Evolutionary conservation across 1,284 basidiomycete species (phyloP).

Genomic region (Cystobasidium pallidum): DNA sequence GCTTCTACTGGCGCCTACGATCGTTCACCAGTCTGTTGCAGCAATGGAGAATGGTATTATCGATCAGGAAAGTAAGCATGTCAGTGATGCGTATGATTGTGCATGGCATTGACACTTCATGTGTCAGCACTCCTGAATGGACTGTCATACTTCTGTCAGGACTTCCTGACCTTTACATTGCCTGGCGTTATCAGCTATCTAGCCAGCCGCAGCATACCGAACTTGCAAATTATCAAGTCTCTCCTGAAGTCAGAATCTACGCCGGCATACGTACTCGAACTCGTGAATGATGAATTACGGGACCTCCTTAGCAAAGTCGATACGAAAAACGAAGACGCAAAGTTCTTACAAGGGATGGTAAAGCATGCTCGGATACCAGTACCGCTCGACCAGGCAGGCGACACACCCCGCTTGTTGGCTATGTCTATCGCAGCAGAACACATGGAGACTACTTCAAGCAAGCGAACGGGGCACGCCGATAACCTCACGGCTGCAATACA

Average conservation of each 20-base stretch:
- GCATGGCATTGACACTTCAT: not conserved
- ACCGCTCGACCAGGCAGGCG: not conserved
- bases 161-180: constrained; percentile 61
- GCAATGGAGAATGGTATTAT: constrained; percentile 59
- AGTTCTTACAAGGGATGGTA: not conserved
- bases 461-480: not conserved
- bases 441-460: not conserved
- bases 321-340: not conserved
- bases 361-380: not conserved
- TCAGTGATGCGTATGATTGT: too few species aligned
- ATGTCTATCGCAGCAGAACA: not conserved
- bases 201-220: not conserved
- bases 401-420: not conserved
- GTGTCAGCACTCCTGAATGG: constrained; percentile 54
- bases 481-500: not conserved
- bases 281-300: not conserved
- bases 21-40: constrained; percentile 60
- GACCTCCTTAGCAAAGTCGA: not conserved
- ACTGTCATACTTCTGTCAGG: constrained; percentile 62
- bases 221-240: constrained; percentile 7
- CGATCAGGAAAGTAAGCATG: constrained; percentile 57
- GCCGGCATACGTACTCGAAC: not conserved
- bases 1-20: constrained; percentile 58
- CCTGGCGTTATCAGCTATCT: constrained; percentile 58
- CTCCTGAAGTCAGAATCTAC: constrained; percentile 14